Evolutionary conservation across 345 rosid genomes (phyloP).

Genomic region (Erysimum cheiranthoides): DNA sequence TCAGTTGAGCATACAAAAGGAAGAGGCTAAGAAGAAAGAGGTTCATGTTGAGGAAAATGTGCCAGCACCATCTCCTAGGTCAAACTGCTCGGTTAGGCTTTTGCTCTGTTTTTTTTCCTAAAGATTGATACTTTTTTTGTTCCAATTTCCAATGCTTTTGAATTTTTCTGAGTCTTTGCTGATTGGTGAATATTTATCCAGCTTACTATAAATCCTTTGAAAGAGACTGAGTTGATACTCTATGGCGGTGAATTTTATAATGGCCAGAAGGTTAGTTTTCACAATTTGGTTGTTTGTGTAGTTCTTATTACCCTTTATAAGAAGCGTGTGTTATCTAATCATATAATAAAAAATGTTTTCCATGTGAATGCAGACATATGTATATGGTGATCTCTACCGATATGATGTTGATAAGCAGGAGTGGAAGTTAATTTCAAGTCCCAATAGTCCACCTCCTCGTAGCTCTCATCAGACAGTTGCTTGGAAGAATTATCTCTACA

Average conservation of each 20-base stretch:
- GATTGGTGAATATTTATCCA: conserved; percentile 36
- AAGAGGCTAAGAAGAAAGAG: conserved; percentile 96
- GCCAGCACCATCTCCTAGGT: conserved; percentile 87
- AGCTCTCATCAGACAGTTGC: conserved; percentile 98
- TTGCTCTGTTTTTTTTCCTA: neutral
- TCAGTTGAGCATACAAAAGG: conserved; percentile 81
- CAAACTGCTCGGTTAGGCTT: conserved; percentile 77
- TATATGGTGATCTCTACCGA: conserved; percentile 88
- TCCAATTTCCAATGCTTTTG: neutral
- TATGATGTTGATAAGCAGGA: conserved; percentile 88
- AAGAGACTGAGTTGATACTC: conserved; percentile 85
- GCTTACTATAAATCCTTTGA: conserved; percentile 80
- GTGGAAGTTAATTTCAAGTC: conserved; percentile 89
- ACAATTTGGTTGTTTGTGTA: neutral
- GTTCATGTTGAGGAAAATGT: conserved; percentile 88
- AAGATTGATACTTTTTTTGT: conserved; percentile 9
- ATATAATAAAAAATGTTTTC: neutral
- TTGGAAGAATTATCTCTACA: conserved; percentile 95
- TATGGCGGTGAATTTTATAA: conserved; percentile 96
- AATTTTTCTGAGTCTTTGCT: neutral
- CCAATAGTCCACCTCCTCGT: conserved; percentile 97
- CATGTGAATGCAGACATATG: conserved; percentile 69
- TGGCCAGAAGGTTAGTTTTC: conserved; percentile 75
- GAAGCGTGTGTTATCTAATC: neutral
- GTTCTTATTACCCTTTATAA: neutral